Evolutionary conservation across 208 protist genomes (phyloP), one percentile per base, ranked within the genome.

Genomic region (Endotrypanum monterogeii): DNA sequence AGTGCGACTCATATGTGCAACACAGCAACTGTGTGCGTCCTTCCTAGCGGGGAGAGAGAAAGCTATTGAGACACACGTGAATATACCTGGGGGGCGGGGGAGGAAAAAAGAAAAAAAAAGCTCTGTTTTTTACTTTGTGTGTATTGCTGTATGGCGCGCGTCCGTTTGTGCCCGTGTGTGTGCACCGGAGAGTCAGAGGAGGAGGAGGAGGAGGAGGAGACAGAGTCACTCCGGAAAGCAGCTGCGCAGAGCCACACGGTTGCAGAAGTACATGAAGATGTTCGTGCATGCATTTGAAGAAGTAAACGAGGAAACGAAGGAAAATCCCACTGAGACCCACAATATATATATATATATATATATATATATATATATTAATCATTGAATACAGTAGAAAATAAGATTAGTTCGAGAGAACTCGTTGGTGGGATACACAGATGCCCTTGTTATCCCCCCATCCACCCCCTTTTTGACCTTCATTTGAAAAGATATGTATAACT

Each of bases 1-100:
- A 12, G 55, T 50, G 39, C 8, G 9, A 39, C n/a, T 73, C 68
- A 73, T 73, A 44, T 35, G 20, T 35, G 63, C 5, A 28, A 51
- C 44, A n/a, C 16, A n/a, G 14, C 52, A 11, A 39, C 20, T 25
- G 41, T 5, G 18, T 52, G 12, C 44, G 12, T 23, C 4, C 39
- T 54, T 54, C 11, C n/a, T 25, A 11, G 35, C 20, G 44, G 1
- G 63, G 32, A 7, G 6, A 11, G 35, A n/a, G n/a, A n/a, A n/a
- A n/a, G n/a, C n/a, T n/a, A n/a, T n/a, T n/a, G n/a, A n/a, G n/a
- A n/a, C n/a, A n/a, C n/a, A n/a, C n/a, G n/a, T n/a, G n/a, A n/a
- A n/a, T n/a, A n/a, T n/a, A n/a, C n/a, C n/a, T n/a, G n/a, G n/a
- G n/a, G 51, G 8, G 51, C 18, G 51, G 51, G 23, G 51, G 54